These are phyloP conservation scores for Choiromyces venosus DNA, from an alignment of 495 filamentous ascomycete genomes.

Conservation along the genomic window DNA sequence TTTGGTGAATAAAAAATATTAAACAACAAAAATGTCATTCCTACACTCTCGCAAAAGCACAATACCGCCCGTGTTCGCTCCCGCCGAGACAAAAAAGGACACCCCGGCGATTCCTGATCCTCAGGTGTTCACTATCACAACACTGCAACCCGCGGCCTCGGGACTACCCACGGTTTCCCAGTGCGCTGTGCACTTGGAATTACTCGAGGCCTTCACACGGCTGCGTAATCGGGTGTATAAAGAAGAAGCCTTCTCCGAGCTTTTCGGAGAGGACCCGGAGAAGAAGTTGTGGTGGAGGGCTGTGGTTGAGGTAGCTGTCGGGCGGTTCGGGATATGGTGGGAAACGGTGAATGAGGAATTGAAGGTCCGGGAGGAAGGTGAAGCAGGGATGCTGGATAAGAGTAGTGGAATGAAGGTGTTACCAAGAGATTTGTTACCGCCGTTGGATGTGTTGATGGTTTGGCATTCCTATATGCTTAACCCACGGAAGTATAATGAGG, in stretches of 20 bases:
- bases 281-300: slow-evolving; percentile 74
- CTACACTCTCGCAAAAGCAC: neutral
- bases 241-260: slow-evolving; percentile 16
- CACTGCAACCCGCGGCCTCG: slow-evolving; percentile 3
- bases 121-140: slow-evolving; percentile 18
- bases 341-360: slow-evolving; percentile 42
- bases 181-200: slow-evolving; percentile 70
- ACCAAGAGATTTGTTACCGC: slow-evolving; percentile 34
- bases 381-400: neutral
- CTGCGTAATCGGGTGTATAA: slow-evolving; percentile 53
- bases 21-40: neutral
- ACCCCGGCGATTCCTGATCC: slow-evolving; percentile 29
- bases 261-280: slow-evolving; percentile 36
- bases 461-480: slow-evolving; percentile 87
- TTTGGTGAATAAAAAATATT: too few species aligned
- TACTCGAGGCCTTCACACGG: slow-evolving; percentile 63
- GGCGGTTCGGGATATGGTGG: slow-evolving; percentile 73
- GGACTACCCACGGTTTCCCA: slow-evolving; percentile 26
- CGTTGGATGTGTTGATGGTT: slow-evolving; percentile 74
- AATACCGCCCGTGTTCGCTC: slow-evolving; percentile 15
- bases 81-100: slow-evolving; percentile 12
- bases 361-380: slow-evolving; percentile 37
- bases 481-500: slow-evolving; percentile 70
- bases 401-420: slow-evolving; percentile 22
- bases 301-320: slow-evolving; percentile 66